These are phyloP conservation scores for Lippia alba DNA, from an alignment of 305 asterid species.

Conservation along the genomic window DNA sequence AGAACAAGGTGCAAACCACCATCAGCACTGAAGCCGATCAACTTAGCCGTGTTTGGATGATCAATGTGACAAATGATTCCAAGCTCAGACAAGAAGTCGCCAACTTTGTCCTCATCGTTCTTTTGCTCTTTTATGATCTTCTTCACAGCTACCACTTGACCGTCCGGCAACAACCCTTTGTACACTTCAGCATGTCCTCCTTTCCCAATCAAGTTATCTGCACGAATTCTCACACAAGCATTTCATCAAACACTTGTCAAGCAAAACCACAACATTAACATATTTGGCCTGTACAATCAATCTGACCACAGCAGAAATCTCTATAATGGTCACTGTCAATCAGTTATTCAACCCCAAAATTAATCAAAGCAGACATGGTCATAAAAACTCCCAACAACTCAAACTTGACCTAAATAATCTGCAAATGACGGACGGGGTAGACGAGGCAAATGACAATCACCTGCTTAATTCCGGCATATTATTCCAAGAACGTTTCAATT, in stretches of 20 bases:
- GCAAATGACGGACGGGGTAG: background rate
- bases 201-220: conserved; percentile 86
- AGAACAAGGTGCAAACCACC: conserved; percentile 86
- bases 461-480: no score
- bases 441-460: no score
- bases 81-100: conserved; percentile 87
- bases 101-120: conserved; percentile 77
- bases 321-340: conserved; percentile 24
- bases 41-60: conserved; percentile 83
- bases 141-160: conserved; percentile 89
- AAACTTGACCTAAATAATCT: conserved; percentile 32
- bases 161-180: conserved; percentile 79
- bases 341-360: conserved; percentile 3
- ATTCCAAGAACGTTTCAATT: no score
- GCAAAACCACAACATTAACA: conserved; percentile 16
- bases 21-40: conserved; percentile 86
- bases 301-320: conserved; percentile 13
- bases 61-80: conserved; percentile 95
- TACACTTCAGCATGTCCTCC: conserved; percentile 99
- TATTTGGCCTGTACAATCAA: conserved; percentile 16
- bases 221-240: conserved; percentile 26
- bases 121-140: conserved; percentile 67
- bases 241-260: conserved; percentile 39
- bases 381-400: conserved; percentile 27
- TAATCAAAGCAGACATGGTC: no score